Evolutionary conservation across 371 early-diverging fungal species (phyloP), one percentile per base, ranked within the genome.

Genomic region (Lichtheimia ornata): DNA sequence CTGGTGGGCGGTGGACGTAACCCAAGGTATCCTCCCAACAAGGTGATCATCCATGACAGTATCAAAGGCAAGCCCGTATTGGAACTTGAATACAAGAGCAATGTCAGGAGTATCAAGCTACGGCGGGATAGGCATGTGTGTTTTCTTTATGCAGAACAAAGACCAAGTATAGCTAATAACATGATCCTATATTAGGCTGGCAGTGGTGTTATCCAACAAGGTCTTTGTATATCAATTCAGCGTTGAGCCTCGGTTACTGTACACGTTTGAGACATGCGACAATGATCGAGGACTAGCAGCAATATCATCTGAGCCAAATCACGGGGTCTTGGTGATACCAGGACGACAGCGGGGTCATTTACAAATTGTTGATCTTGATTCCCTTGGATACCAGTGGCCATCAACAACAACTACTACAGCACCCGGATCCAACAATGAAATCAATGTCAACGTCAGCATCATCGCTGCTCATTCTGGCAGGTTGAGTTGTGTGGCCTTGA

Each of bases 1-100:
- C 83, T 98, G 51, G 97, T 97, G 15, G 98, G 97, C n/a, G 94
- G 96, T 14, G 97, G 97, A 5, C 87, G 84, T 67, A 92, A 88
- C 74, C 96, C 85, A 55, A 88, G 83, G 72, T 94, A 84, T 69
- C 92, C 86, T 62, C 95, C 86, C 41, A 97, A 96, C 67, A 96
- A 95, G 73, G 98, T 92, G 35, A 89, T 97, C 59, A 88, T 92
- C 54, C 91, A 89, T 81, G 92, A 97, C 62, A 96, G 94, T 60
- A 81, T 84, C 13, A 90, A 87, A 68, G 81, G 79, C 55, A 86
- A 87, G 55, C 74, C 87, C 5, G 86, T 94, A 2, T 72, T 89
- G 4, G 92, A 93, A 67, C 73, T 96, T 15, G 94, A 94, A 73
- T 94, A 92, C 62, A 77, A 88, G 60, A 87, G 86, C 13, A 89